Evolutionary conservation across 805 yeast species (phyloP), one percentile per base, ranked within the genome.

Genomic region (Hanseniaspora vineae): DNA sequence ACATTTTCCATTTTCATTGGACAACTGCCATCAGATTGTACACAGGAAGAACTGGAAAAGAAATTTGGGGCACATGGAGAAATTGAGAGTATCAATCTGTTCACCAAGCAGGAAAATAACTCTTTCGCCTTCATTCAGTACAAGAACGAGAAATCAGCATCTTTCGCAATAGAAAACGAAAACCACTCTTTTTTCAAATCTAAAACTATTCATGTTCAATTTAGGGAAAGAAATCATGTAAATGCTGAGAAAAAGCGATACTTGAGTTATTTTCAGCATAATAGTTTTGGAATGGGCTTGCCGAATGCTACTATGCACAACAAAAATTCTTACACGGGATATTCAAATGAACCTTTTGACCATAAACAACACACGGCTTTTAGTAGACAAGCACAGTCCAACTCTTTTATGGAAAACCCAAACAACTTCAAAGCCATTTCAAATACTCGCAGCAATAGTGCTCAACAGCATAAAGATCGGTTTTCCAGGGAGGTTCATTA

Each of bases 161-260:
- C 92, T 5, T 72, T 84, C 44, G 95, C 96, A 1, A 85, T 87
- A 47, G 94, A 86, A 61, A 72, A 80, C 51, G 92, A 84, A 58
- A 86, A 88, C 59, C 95, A 86, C 64, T 72, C 94, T 2, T 74
- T 80, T 61, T 78, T 87, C 58, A 66, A 77, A 56, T 78, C 76
- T 49, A 80, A 75, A 60, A 81, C 90, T 9, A 82, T 87, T 70
- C 92, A 84, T 61, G 96, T 87, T 44, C 94, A 85, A 62, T 84
- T 81, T 59, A 75, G 84, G 49, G 92, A 84, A 60, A 63, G 78
- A 56, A 69, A 71, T 51, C 69, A 65, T 50, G 60, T 62, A 40
- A 45, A 35, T 42, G 50, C 50, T 6, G 47, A 47, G 18, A 44
- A 17, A 9, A 47, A 47, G 31, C 20, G 42, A 13, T 9, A 31